Percentiles rank a stretch among this genome's conserved stretches.
phyloP scores from a whole-genome alignment of 2,329 filamentous ascomycete genomes.

The Penicillium oxalicum region DNA sequence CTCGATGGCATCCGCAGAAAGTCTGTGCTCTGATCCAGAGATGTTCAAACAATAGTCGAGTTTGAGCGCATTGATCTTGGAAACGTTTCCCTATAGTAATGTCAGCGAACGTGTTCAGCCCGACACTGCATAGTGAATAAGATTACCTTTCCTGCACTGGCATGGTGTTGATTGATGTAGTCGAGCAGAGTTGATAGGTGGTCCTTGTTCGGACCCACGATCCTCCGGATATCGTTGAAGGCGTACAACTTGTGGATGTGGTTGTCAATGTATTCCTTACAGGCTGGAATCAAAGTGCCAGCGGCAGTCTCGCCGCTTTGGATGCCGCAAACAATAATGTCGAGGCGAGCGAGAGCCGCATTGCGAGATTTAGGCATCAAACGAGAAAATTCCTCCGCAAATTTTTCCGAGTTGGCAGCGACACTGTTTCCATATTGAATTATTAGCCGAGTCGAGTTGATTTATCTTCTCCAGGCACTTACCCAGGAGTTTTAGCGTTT shows the following conservation, averaged over 20 bases:
- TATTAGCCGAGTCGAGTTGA: background rate
- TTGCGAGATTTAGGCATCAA: slow-evolving; percentile 38
- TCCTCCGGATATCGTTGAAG: slow-evolving; percentile 39
- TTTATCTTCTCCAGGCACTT: slow-evolving; percentile 13
- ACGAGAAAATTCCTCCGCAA: slow-evolving; percentile 32
- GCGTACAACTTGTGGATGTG: slow-evolving; percentile 42
- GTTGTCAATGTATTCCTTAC: slow-evolving; percentile 36
- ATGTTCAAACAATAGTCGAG: slow-evolving; percentile 39
- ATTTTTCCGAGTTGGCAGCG: slow-evolving; percentile 24
- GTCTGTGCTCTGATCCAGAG: slow-evolving; percentile 24
- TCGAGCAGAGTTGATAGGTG: slow-evolving; percentile 23
- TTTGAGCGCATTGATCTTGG: slow-evolving; percentile 40
- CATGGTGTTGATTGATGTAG: slow-evolving; percentile 19
- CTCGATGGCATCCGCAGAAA: slow-evolving; percentile 26
- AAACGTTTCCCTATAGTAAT: slow-evolving; percentile 20
- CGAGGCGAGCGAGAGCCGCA: slow-evolving; percentile 35
- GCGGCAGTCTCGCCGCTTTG: slow-evolving; percentile 21
- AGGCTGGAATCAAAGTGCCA: slow-evolving; percentile 33
- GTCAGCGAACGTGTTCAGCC: slow-evolving; percentile 4
- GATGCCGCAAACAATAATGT: slow-evolving; percentile 24
- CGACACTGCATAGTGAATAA: background rate
- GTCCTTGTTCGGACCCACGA: slow-evolving; percentile 25
- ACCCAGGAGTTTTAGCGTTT: slow-evolving; percentile 30
- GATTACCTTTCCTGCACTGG: slow-evolving; percentile 20
- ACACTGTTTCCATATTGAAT: slow-evolving; percentile 20